Base-by-base conservation (phyloP, 768 basidiomycete species). In the Kwoniella shandongensis region DNA sequence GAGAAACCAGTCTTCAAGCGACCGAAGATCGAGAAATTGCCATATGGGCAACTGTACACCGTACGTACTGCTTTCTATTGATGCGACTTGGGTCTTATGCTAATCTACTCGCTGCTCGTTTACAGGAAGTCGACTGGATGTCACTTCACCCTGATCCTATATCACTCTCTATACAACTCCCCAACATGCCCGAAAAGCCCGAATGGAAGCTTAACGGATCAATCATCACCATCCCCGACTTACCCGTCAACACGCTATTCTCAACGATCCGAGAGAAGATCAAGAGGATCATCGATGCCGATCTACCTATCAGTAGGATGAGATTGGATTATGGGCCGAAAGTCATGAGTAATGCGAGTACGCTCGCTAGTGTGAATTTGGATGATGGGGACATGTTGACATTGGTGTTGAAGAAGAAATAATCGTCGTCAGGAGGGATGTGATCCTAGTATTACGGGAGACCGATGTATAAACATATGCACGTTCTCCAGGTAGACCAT, bases 121-220 rank as follows among this genome's bases (percentile, higher is more conserved):
- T 26, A 17, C 44, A 70, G 67, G 78, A 79, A 57, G 54, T 66
- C 51, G 89, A 93, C 75, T 97, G 92, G 92, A 84, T 91, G 64
- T 81, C 81, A 44, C 86, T 91, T 83, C 91, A 97, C 74, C 89
- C 91, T 29, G 87, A 93, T 65, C 88, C 94, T 12, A 89, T 98
- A 68, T 86, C 87, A 23, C 81, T 99, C 44, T 81, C 82, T 30
- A 81, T 98, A 2, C 90, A 93, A 72, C 80, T 99, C 62, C 92
- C 94, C 1, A 81, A 79, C 51, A 86, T 92, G 66, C 79, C 86
- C 1, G 84, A 86, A 30, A 91, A 89, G 73, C 87, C 92, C 0
- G 93, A 94, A 76, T 94, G 89, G 89, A 92, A 94, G 70, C 80
- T 96, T 51, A 85, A 94, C 69, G 93, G 92, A 0, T 81, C 81